phyloP scores from a whole-genome alignment of 768 basidiomycete species.

The Russula earlei region DNA sequence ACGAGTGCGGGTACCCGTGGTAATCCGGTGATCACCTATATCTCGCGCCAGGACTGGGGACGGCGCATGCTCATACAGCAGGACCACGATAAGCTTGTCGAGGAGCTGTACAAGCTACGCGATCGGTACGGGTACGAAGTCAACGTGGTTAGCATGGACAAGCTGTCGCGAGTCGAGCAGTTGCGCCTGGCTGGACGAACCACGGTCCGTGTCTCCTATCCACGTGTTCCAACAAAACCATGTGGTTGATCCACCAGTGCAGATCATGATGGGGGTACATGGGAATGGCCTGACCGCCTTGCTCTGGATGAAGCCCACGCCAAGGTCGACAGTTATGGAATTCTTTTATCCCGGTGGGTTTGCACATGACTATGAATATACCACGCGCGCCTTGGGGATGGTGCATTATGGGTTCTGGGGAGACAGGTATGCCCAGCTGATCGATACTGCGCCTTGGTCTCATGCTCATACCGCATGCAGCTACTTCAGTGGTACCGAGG shows the following conservation, averaged over 20 bases:
- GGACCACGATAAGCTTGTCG: constrained; percentile 73
- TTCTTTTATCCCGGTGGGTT: constrained; percentile 84
- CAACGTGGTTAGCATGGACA: constrained; percentile 79
- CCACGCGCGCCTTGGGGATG: constrained; percentile 75
- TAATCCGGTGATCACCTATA: constrained; percentile 83
- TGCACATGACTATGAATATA: constrained; percentile 79
- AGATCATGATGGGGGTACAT: constrained; percentile 95
- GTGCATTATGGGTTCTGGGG: constrained; percentile 82
- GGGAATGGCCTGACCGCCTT: constrained; percentile 86
- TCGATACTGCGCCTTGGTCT: not conserved
- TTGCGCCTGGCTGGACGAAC: constrained; percentile 72
- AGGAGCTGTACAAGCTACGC: constrained; percentile 58
- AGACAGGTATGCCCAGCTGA: constrained; percentile 37
- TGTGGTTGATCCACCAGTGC: not conserved
- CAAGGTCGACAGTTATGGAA: constrained; percentile 81
- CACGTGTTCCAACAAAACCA: not conserved
- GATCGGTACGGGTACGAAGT: constrained; percentile 76
- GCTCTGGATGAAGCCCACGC: constrained; percentile 85
- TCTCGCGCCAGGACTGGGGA: constrained; percentile 84
- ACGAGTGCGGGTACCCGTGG: constrained; percentile 26
- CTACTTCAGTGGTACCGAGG: constrained; percentile 62
- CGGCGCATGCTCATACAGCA: constrained; percentile 68
- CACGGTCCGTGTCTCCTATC: constrained; percentile 45
- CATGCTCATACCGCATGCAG: constrained; percentile 29
- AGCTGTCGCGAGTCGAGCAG: constrained; percentile 72